phyloP scores from a whole-genome alignment of 1,284 basidiomycete species.

The Fomes fomentarius region DNA sequence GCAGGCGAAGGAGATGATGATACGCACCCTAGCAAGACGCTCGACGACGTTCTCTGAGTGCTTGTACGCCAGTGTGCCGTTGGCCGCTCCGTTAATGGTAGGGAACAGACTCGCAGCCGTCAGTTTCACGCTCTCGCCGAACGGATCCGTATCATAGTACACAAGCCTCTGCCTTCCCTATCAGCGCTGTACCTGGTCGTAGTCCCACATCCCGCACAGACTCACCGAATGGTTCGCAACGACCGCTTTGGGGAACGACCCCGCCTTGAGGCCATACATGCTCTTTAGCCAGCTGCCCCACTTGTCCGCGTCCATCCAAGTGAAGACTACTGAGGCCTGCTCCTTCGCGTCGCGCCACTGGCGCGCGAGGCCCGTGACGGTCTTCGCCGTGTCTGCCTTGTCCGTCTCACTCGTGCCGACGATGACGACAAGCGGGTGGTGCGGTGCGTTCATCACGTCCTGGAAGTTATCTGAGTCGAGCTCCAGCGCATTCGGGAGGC shows the following conservation, averaged over 20 bases:
- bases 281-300: constrained; percentile 89
- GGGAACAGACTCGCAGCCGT: constrained; percentile 63
- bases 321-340: constrained; percentile 73
- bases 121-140: constrained; percentile 57
- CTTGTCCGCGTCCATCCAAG: constrained; percentile 81
- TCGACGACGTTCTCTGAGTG: constrained; percentile 75
- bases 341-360: constrained; percentile 63
- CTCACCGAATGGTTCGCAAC: constrained; percentile 82
- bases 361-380: constrained; percentile 57
- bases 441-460: constrained; percentile 78
- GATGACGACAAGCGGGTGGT: constrained; percentile 77
- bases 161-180: constrained; percentile 56
- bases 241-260: constrained; percentile 56
- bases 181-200: neutral
- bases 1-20: no score
- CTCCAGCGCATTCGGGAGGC: constrained; percentile 71
- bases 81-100: constrained; percentile 69
- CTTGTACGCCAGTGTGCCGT: constrained; percentile 58
- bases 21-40: constrained; percentile 64
- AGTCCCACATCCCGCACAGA: constrained; percentile 10
- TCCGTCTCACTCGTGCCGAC: constrained; percentile 49
- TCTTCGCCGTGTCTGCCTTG: constrained; percentile 46
- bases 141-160: constrained; percentile 64
- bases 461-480: constrained; percentile 79
- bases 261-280: constrained; percentile 71